Evolutionary conservation across 306 rosid genomes (phyloP), one percentile per base, ranked within the genome.

Genomic region (Cucurbita maxima): DNA sequence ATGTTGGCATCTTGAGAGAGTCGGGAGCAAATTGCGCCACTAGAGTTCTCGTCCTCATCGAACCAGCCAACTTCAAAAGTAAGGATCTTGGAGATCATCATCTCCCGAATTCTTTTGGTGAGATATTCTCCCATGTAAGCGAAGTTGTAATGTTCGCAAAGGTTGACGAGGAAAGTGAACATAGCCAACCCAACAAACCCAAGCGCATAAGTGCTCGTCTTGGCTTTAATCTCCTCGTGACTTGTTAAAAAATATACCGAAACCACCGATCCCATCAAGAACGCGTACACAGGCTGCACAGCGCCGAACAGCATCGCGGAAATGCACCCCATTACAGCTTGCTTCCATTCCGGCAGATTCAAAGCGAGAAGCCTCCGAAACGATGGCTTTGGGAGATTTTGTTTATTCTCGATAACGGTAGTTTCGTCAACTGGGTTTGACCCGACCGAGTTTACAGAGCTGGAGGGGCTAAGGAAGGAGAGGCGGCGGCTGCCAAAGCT

Each of bases 31-130:
- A 94, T 71, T 10, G 91, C 94, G 55, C 97, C 92, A 0, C 89
- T 87, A 7, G 98, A 86, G 62, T 90, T 89, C 55, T 90, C 88
- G 57, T 88, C 91, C n/a, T 84, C 81, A 77, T 94, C 97, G 16
- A 88, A 94, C 98, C 98, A 94, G 0, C 98, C 95, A 74, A 94
- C 84, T 74, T 94, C 96, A 61, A 94, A 90, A 5, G 90, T 90
- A 58, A 94, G 92, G 6, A 94, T 86, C 82, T 90, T 90, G 0
- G 91, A 87, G 22, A 90, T 82, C 93, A 89, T 90, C 77, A 80
- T 75, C 76, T 90, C 98, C 48, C 97, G 85, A 0, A 90, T 63
- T 80, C 97, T 87, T 36, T 90, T 94, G 3, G 97, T 94, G 62
- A 94, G 81, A 78, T 78, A 79, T 76, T 94, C 97, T 34, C 98